phyloP scores from a whole-genome alignment of 2,329 filamentous ascomycete genomes.

The Pestalotiopsis sp. region DNA sequence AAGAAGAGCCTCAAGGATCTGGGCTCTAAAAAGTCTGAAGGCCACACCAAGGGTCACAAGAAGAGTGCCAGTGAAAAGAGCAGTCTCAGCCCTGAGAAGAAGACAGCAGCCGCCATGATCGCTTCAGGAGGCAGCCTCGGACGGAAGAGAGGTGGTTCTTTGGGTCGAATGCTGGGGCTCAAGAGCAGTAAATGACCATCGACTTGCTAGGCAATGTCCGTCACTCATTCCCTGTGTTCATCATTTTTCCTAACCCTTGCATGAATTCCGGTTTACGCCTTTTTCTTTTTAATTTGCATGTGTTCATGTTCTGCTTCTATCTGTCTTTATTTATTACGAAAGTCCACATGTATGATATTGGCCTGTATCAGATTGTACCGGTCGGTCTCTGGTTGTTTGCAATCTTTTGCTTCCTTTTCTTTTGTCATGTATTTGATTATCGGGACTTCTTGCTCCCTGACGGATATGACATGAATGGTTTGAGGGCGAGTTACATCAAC shows the following conservation, averaged over 20 bases:
- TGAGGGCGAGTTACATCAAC: not conserved
- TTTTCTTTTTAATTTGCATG: not conserved
- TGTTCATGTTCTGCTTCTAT: not conserved
- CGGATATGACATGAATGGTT: not conserved
- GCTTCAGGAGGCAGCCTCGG: not conserved
- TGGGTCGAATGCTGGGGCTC: slow-evolving; percentile 15
- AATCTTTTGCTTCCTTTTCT: not conserved
- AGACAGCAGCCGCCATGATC: not conserved
- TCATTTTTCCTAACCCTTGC: not conserved
- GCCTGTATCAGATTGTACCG: not conserved
- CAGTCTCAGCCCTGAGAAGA: slow-evolving; percentile 5
- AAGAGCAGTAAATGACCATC: slow-evolving; percentile 5
- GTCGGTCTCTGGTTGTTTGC: not conserved
- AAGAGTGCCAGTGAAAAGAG: slow-evolving; percentile 12
- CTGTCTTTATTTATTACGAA: not conserved
- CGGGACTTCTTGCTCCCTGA: not conserved
- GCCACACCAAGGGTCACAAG: slow-evolving; percentile 17
- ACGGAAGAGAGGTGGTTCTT: slow-evolving; percentile 11
- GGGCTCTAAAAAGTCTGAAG: slow-evolving; percentile 24
- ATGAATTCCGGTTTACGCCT: not conserved
- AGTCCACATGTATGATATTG: not conserved
- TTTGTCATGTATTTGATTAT: not conserved
- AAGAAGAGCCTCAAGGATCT: slow-evolving; percentile 30
- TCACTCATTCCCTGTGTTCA: not conserved
- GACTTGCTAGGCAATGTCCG: not conserved